Evolutionary conservation across 1,284 basidiomycete genomes (phyloP), one percentile per base, ranked within the genome.

Genomic region (Sanguinoderma infundibulare): DNA sequence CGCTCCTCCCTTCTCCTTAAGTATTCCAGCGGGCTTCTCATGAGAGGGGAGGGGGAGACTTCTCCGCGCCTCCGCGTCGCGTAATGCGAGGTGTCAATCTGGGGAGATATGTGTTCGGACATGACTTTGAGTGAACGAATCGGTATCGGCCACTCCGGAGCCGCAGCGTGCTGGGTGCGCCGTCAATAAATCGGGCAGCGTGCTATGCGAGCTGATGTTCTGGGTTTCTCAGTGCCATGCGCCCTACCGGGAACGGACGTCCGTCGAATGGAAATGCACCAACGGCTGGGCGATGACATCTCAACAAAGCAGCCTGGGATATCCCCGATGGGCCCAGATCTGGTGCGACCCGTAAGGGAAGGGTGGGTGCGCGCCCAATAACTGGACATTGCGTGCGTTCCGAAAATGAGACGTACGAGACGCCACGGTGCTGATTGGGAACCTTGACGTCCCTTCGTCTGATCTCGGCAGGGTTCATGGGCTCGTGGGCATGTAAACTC

Each of bases 101-200:
- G 61, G 42, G 42, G 42, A 47, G 58, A 66, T 61, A 62, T 63
- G 65, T 51, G 54, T 38, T 61, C 62, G 59, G 65, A 63, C 65
- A 66, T 66, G 65, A 66, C 61, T 66, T 66, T 62, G 52, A 52
- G 62, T 63, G 65, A 63, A 56, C 60, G 57, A 58, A 64, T 60
- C 62, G 52, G 46, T 57, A 58, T 66, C 61, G 65, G 65, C 57
- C 57, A 61, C 57, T 57, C 62, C 62, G 65, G 60, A 49, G 60
- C 52, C 60, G 55, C 55, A 34, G 50, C 36, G 53, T 52, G 57
- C 46, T 57, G 55, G 49, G 42, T 59, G 47, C 52, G 57, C 55
- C 52, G 54, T 49, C 59, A 63, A 63, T 66, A 55, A 60, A 66
- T 66, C 65, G 62, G 60, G 56, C 55, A 61, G 59, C 49, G 14